phyloP scores from a whole-genome alignment of 441 rosid genomes.

The Brassica balearica region DNA sequence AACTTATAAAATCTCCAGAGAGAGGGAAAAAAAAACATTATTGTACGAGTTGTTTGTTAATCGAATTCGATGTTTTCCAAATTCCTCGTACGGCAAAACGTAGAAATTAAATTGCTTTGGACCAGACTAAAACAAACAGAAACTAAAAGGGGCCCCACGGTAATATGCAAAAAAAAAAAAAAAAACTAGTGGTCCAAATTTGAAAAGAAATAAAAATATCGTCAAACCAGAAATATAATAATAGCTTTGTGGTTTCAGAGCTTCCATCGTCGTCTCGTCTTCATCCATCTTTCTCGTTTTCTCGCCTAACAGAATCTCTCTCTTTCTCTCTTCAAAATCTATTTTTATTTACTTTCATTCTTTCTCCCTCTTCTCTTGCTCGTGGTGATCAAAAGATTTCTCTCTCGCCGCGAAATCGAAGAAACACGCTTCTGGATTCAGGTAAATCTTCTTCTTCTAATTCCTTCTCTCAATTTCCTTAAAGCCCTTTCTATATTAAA shows the following conservation, averaged over 20 bases:
- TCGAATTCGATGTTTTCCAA: neutral
- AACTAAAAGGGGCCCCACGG: constrained; percentile 13
- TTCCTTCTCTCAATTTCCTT: neutral
- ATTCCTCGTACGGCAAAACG: constrained; percentile 31
- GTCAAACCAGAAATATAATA: neutral
- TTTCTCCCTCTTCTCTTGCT: neutral
- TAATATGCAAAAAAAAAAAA: neutral
- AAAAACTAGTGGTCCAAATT: constrained; percentile 17
- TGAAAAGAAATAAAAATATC: constrained; percentile 11
- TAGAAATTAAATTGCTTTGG: neutral
- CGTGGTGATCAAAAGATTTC: neutral
- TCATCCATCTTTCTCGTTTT: constrained; percentile 6
- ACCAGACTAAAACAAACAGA: neutral
- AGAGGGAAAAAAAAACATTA: neutral
- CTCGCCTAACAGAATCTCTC: neutral
- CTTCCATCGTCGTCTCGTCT: constrained; percentile 1
- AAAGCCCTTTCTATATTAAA: neutral
- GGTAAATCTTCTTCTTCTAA: constrained; percentile 27
- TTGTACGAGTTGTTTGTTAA: neutral
- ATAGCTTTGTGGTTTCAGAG: constrained; percentile 26
- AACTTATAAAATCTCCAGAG: neutral
- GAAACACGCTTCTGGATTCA: constrained; percentile 47
- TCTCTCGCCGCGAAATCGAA: constrained; percentile 23
- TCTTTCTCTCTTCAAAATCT: neutral
- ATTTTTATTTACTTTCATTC: constrained; percentile 12